Base-by-base conservation (phyloP, 352 stramenopile genomes). In the Phytopythium vexans region DNA sequence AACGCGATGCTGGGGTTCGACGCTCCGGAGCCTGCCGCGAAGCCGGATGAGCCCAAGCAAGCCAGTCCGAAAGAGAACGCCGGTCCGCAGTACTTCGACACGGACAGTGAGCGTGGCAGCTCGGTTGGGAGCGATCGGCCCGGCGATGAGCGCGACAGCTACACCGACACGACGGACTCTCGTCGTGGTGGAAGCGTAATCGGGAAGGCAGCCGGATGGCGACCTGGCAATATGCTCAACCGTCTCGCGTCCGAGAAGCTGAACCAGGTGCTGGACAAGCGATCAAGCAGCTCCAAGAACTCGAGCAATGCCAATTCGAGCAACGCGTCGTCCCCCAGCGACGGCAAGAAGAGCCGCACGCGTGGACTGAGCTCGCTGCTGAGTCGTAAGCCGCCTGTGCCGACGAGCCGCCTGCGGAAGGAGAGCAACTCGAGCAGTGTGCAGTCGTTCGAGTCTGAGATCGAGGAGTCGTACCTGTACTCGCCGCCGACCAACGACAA, bases 11-110 rank as follows among this genome's bases (percentile, higher is more conserved):
- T 52, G 10, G 46, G 46, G 14, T 52, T 52, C 9, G 46, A 52
- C 8, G 46, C 15, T 6, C 33, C 15, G 0, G 32, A 27, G 7
- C 11, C 46, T 12, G 34, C n/a, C 5, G 4, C 33, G 32, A 33
- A 8, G 12, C 32, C 33, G 3, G 34, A 42, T 32, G 34, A 52
- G 34, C 35, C 46, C 3, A 52, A 52, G 34, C 14, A 1, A 2
- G 34, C 27, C 6, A 16, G 0, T 16, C 27, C 43, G 8, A 32
- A 6, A 27, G 31, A 52, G 34, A 42, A 56, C 5, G 58, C 68
- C 8, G 66, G 62, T 0, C 68, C 56, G 6, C 70, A 68, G 52
- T 76, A 77, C 58, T 77, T 77, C 21, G 70, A 85, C 50, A 73
- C 74, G 0, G 71, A 82, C 44, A 82, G 74, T 52, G 70, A 82